phyloP scores from a whole-genome alignment of 352 stramenopile genomes.

The Peronospora belbahrii region DNA sequence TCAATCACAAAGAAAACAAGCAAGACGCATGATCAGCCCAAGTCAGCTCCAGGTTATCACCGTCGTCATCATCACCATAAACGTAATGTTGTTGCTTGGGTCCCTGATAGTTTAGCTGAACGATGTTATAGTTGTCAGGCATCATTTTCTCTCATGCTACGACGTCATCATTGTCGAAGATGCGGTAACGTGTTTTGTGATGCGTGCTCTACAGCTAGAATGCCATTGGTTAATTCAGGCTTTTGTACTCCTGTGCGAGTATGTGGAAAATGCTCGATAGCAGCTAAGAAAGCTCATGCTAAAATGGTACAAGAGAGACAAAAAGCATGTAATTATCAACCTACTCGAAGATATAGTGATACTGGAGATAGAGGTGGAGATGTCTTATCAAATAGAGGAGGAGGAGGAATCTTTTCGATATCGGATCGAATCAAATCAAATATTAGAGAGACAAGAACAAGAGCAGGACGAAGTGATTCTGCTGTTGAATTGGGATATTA shows the following conservation, averaged over 20 bases:
- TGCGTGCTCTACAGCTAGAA: constrained; percentile 71
- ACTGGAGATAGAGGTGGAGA: not conserved
- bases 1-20: not conserved
- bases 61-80: constrained; percentile 19
- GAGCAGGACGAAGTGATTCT: constrained; percentile 8
- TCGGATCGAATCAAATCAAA: constrained; percentile 5
- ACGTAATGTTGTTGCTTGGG: constrained; percentile 58
- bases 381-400: constrained; percentile 3
- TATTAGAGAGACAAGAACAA: not conserved
- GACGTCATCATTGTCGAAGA: constrained; percentile 79
- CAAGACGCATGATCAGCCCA: constrained; percentile 6
- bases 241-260: constrained; percentile 70
- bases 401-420: constrained; percentile 11
- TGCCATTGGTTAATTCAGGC: constrained; percentile 57
- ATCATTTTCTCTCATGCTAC: constrained; percentile 64
- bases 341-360: constrained; percentile 26
- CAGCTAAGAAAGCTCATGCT: constrained; percentile 58
- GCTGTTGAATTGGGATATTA: constrained; percentile 2
- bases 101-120: constrained; percentile 75
- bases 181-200: constrained; percentile 90
- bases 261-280: constrained; percentile 72
- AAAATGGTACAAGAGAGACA: constrained; percentile 59
- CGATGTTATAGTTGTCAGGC: constrained; percentile 64
- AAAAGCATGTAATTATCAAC: constrained; percentile 18
- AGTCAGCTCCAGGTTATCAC: constrained; percentile 14